These are phyloP conservation scores for Cicer yamashitae DNA, from an alignment of 306 rosid genomes.

Conservation along the genomic window DNA sequence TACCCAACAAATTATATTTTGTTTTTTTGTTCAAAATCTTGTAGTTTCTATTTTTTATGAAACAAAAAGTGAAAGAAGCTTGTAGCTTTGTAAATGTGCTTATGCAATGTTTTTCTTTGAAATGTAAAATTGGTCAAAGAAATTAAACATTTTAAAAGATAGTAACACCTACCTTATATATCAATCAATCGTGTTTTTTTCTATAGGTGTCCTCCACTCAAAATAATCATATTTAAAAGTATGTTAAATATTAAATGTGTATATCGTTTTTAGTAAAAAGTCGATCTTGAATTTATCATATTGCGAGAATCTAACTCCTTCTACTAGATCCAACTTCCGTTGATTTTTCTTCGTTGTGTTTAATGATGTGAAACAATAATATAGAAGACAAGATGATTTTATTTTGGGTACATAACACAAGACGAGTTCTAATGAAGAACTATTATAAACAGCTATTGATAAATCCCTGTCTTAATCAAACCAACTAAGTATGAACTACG, in stretches of 20 bases:
- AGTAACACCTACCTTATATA: slow-evolving; percentile 37
- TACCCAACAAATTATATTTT: too few relatives aligned
- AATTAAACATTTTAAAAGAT: slow-evolving; percentile 2
- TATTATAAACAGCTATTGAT: slow-evolving; percentile 40
- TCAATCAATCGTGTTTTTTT: background rate
- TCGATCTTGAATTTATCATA: too few relatives aligned
- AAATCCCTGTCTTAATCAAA: slow-evolving; percentile 41
- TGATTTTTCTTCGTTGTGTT: too few relatives aligned
- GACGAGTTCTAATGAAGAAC: background rate
- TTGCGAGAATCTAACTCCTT: too few relatives aligned
- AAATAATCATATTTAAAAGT: too few relatives aligned
- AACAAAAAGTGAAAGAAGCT: too few relatives aligned
- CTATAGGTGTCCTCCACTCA: too few relatives aligned
- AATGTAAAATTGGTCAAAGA: background rate
- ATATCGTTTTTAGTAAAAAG: too few relatives aligned
- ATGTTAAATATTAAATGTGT: too few relatives aligned
- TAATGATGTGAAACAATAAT: background rate
- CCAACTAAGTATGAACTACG: slow-evolving; percentile 40
- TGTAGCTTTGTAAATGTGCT: slow-evolving; percentile 2
- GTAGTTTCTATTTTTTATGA: background rate
- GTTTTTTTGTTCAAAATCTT: background rate
- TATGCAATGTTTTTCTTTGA: background rate
- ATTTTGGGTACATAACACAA: too few relatives aligned
- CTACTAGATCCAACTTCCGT: too few relatives aligned
- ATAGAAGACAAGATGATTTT: too few relatives aligned